phyloP scores from a whole-genome alignment of 371 early-diverging fungal genomes.

The Rhizopus stolonifer region DNA sequence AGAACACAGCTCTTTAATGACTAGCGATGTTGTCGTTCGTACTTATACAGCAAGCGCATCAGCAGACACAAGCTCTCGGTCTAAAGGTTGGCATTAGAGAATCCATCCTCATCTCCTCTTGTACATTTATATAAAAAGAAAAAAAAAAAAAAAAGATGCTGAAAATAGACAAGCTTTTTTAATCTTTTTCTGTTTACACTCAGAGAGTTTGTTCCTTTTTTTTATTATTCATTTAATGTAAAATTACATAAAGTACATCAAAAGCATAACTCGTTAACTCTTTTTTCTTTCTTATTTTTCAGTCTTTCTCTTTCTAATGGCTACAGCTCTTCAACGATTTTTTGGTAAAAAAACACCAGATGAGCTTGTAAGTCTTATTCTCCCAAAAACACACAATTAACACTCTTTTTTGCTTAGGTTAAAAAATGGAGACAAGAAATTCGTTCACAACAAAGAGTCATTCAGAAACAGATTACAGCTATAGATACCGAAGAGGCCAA shows the following conservation, averaged over 20 bases:
- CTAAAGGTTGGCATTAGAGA: neutral
- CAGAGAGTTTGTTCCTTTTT: no score
- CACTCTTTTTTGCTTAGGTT: conserved; percentile 51
- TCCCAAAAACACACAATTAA: neutral
- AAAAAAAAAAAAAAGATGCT: no score
- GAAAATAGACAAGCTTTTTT: no score
- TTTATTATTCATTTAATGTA: no score
- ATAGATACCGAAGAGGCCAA: conserved; percentile 86
- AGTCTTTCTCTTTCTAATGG: conserved; percentile 21
- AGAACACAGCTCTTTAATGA: conserved; percentile 32
- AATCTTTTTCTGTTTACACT: no score
- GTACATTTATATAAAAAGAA: no score
- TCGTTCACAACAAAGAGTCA: conserved; percentile 82
- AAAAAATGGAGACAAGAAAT: conserved; percentile 90
- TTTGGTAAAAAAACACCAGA: conserved; percentile 68
- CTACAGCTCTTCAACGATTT: conserved; percentile 54
- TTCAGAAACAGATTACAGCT: conserved; percentile 80
- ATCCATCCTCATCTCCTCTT: no score
- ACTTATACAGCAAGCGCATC: conserved; percentile 8
- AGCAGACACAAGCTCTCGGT: conserved; percentile 3
- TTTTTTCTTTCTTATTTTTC: conserved; percentile 1
- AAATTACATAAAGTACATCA: neutral
- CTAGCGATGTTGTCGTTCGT: conserved; percentile 32
- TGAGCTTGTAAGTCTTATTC: conserved; percentile 51
- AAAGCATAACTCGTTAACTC: neutral